Evolutionary conservation across 768 basidiomycete genomes (phyloP), one percentile per base, ranked within the genome.

Genomic region (Lactifluus pinguis): DNA sequence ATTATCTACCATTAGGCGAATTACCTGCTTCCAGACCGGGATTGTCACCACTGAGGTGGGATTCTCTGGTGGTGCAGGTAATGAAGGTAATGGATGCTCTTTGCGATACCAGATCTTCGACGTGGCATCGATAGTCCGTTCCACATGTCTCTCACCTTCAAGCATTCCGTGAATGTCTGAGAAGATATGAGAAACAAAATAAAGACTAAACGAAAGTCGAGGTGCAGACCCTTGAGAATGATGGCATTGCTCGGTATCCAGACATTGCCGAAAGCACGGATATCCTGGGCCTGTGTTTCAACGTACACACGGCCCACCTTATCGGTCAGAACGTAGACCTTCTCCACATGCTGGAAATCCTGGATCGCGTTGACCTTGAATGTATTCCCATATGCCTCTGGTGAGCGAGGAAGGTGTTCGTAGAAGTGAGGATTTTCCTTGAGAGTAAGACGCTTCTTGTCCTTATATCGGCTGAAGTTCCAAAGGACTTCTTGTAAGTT

Each of bases 221-320:
- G n/a, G 19, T 2, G 11, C 59, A 7, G 4, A 63, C 62, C 59
- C 44, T 61, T 61, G 30, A 61, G 57, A 34, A 61, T 61, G 3
- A 61, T 52, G 6, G 50, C 36, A 5, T 34, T n/a, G 1, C 41
- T 36, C 25, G 60, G 55, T 2, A 30, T 10, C 60, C 60, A 61
- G 19, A 61, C 21, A 5, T 61, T 61, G 29, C 55, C 55, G 42
- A 63, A 63, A 4, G 50, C 50, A 19, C 59, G 41, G 10, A 34
- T 15, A 15, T 11, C 14, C 13, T 55, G 3, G 2, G 8, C 49
- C 25, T 1, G 25, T 13, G 53, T 19, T 15, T 63, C 59, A 15
- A 63, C 41, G 17, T 55, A 61, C 14, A 63, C 30, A 17, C 49
- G 54, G 32, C 59, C 42, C 34, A 8, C 25, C 38, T 50, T 36